Percentiles rank a stretch among this genome's conserved stretches.
phyloP scores from a whole-genome alignment of 345 rosid species.

The Eucalyptus pumila region DNA sequence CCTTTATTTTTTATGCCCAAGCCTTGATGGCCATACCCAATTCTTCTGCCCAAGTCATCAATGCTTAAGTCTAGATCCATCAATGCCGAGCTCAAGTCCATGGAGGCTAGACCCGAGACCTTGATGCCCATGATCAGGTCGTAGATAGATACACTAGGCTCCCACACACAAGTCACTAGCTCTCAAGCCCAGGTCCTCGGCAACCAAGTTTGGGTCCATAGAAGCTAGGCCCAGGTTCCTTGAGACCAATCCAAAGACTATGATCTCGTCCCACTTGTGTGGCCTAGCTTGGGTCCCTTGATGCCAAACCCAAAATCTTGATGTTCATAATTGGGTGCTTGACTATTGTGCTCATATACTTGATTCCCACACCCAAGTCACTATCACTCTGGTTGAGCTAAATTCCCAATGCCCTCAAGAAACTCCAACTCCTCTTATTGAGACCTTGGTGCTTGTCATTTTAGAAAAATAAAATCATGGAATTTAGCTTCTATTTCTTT shows the following conservation, averaged over 20 bases:
- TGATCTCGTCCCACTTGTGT: neutral
- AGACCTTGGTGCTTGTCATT: fast-evolving
- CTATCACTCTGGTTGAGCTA: neutral
- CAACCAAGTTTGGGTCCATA: fast-evolving
- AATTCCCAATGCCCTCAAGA: neutral
- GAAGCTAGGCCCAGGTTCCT: neutral
- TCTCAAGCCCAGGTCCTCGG: fast-evolving
- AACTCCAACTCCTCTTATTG: neutral
- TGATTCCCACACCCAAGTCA: neutral
- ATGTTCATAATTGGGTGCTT: neutral
- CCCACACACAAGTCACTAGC: fast-evolving
- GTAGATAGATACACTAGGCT: fast-evolving
- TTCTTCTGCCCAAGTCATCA: neutral
- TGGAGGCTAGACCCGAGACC: neutral
- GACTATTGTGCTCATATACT: fast-evolving
- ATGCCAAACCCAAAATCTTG: neutral
- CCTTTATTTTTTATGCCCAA: too few relatives aligned
- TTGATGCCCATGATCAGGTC: fast-evolving
- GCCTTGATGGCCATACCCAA: fast-evolving
- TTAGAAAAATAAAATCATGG: too few relatives aligned
- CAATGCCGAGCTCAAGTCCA: fast-evolving
- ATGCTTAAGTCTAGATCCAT: neutral
- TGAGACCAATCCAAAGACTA: neutral
- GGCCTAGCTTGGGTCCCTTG: fast-evolving
- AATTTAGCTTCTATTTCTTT: too few relatives aligned